Evolutionary conservation across 257 asterid genomes (phyloP), one percentile per base, ranked within the genome.

Genomic region (Nicotiana noctiflora): DNA sequence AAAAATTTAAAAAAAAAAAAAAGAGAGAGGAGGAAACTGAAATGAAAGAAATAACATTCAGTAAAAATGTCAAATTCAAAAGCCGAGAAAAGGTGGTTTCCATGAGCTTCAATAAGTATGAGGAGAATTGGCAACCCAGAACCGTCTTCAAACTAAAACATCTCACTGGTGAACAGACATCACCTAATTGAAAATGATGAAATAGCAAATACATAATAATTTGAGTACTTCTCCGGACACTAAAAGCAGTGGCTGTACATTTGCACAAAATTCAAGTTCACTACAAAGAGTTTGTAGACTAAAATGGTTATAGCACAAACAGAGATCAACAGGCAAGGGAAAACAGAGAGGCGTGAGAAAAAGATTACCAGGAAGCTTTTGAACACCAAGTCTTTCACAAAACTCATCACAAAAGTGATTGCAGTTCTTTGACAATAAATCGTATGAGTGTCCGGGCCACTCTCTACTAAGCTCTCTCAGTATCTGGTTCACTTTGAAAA

Each of bases 401-500:
- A 96, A 86, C 77, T 88, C 95, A 65, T 96, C 98, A 72, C 99
- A 96, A 88, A 96, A 96, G 89, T 96, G 99, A 85, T 96, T 96
- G 87, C 99, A 96, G 80, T 96, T 96, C 84, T 94, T 94, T 18
- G 99, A 88, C 46, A 96, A 85, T 89, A 96, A 85, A 85, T 96
- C 98, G 76, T 96, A 96, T 0, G 95, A 84, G 52, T 89, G 86
- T n/a, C 99, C 99, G 34, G 98, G 98, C 99, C 99, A 96, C 88
- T 94, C 98, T 81, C 98, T 89, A 84, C 98, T 90, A 65, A 96
- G 99, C 87, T 94, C 99, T 85, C 97, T 89, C 72, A 96, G 86
- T 79, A 96, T 90, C 93, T 96, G 97, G 83, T 93, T 96, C 66
- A 96, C 98, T 88, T 90, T 85, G 87, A 13, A 90, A 83, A 84